Conservation (phyloP, 768 basidiomycete species). For the Termitomyces sp. region DNA sequence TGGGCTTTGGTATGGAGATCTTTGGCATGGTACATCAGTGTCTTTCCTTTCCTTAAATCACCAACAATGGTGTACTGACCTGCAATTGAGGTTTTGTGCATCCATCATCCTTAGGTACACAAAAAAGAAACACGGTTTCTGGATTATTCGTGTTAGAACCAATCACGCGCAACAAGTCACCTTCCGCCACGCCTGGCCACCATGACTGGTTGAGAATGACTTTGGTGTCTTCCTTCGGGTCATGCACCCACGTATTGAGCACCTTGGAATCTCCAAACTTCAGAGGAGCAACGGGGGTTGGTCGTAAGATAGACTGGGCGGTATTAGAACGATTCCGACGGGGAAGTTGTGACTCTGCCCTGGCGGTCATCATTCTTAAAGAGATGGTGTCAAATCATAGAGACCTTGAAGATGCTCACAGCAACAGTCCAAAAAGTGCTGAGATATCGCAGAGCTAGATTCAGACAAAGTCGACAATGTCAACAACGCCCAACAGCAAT, state of each 20-base stretch:
- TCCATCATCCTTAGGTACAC: slow-evolving; percentile 59
- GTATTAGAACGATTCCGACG: slow-evolving; percentile 68
- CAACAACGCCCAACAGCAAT: not conserved
- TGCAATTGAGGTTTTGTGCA: slow-evolving; percentile 59
- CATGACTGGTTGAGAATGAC: slow-evolving; percentile 68
- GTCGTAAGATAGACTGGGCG: slow-evolving; percentile 56
- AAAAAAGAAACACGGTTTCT: slow-evolving; percentile 51
- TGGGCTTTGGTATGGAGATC: slow-evolving; percentile 71
- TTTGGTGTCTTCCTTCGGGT: slow-evolving; percentile 40
- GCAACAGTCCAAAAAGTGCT: not conserved
- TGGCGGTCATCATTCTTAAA: slow-evolving; percentile 47
- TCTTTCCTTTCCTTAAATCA: not conserved
- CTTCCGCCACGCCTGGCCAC: slow-evolving; percentile 77
- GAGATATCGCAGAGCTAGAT: too few species aligned
- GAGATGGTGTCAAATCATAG: not conserved
- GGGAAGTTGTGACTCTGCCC: slow-evolving; percentile 59
- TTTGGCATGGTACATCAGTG: slow-evolving; percentile 18
- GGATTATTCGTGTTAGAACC: slow-evolving; percentile 33
- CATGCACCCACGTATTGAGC: slow-evolving; percentile 73
- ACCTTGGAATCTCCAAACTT: slow-evolving; percentile 57
- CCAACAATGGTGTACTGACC: slow-evolving; percentile 25
- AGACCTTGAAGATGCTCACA: not conserved
- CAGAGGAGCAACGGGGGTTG: slow-evolving; percentile 37
- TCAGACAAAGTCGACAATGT: not conserved
- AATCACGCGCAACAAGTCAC: slow-evolving; percentile 61